Conservation (phyloP, 78 protist species). For the Anaeramoeba ignava region DNA sequence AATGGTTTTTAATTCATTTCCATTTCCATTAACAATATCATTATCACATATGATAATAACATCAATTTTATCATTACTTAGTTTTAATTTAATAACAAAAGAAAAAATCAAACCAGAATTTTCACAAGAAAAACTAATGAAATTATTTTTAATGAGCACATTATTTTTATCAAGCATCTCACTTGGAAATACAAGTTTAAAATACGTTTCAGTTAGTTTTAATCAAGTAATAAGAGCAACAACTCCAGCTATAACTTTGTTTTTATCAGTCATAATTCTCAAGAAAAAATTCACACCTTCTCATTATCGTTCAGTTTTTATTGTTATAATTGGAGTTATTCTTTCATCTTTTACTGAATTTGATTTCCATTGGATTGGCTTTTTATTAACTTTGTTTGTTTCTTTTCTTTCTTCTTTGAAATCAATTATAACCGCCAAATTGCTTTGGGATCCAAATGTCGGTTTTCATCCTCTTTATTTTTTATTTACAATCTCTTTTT, state of each 20-base stretch:
- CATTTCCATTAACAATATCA: not conserved
- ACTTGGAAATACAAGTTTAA: conserved; percentile 9
- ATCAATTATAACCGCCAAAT: conserved; percentile 9
- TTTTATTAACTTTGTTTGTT: conserved; percentile 4
- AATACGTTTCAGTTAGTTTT: conserved; percentile 1
- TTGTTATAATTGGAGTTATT: conserved; percentile 6
- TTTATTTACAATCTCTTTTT: not conserved
- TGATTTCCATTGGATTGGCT: not conserved
- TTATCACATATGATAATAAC: conserved; percentile 1
- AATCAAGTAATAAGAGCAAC: conserved; percentile 13
- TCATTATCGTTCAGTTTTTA: not conserved
- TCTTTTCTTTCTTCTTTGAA: conserved; percentile 6
- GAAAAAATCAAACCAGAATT: not conserved
- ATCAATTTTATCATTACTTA: not conserved
- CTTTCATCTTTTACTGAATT: conserved; percentile 17
- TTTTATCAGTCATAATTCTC: conserved; percentile 2
- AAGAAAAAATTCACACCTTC: not conserved
- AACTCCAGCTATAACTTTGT: conserved; percentile 14
- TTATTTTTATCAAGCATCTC: conserved; percentile 10
- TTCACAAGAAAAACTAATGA: not conserved
- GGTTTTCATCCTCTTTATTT: conserved; percentile 5
- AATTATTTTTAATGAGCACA: not conserved
- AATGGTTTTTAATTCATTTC: not conserved
- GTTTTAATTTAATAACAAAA: not conserved
- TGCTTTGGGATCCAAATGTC: conserved; percentile 7